Evolutionary conservation across 1,139 yeast species (phyloP).

Genomic region (Yamadazyma atmosphaerica): DNA sequence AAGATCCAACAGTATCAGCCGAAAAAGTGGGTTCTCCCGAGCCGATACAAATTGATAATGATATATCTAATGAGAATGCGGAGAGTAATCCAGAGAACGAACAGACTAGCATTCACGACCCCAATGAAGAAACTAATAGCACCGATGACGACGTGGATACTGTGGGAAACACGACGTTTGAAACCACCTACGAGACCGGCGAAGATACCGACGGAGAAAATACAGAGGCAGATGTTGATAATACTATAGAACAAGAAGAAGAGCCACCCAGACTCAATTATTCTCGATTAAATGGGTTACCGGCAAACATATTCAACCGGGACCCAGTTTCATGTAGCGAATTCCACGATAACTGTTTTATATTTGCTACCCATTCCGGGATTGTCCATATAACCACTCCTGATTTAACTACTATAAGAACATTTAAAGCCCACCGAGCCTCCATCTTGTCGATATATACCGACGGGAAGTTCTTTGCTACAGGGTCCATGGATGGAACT

Average conservation of each 20-base stretch:
- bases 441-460: constrained; percentile 72
- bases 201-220: constrained; percentile 4
- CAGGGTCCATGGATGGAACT: constrained; percentile 93
- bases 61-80: too few species aligned
- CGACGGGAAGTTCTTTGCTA: constrained; percentile 74
- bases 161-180: constrained; percentile 19
- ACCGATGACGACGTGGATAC: constrained; percentile 13
- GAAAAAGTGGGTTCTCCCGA: too few species aligned
- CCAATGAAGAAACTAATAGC: background rate
- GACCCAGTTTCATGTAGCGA: constrained; percentile 78
- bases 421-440: constrained; percentile 83
- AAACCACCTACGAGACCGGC: constrained; percentile 17
- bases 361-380: constrained; percentile 92
- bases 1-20: too few species aligned
- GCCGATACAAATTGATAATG: too few species aligned
- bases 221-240: background rate
- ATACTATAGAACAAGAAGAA: constrained; percentile 23
- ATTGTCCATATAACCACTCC: constrained; percentile 66
- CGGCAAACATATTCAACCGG: constrained; percentile 62
- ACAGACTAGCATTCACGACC: too few species aligned
- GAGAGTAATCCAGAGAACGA: too few species aligned
- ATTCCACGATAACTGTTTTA: constrained; percentile 58
- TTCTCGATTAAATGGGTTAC: constrained; percentile 63
- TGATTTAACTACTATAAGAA: constrained; percentile 58
- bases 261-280: constrained; percentile 79